Conservation (phyloP, 805 yeast genomes). For the Jamesozyma piceae region DNA sequence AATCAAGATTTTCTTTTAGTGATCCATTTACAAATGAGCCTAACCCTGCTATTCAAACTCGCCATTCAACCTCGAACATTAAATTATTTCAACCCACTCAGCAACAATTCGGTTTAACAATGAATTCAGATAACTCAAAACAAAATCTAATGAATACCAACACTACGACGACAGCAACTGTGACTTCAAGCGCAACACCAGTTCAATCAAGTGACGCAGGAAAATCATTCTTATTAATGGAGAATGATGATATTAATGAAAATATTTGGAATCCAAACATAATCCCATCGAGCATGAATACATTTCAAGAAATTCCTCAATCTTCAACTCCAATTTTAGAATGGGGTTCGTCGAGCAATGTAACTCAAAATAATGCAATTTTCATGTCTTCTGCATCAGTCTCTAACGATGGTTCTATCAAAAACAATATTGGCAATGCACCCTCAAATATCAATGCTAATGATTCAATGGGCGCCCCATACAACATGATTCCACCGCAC, state of each 20-base stretch:
- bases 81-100: conserved; percentile 2
- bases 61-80: not conserved
- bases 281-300: conserved; percentile 19
- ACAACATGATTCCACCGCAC: not conserved
- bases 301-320: conserved; percentile 9
- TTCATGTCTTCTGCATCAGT: not conserved
- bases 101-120: conserved; percentile 6
- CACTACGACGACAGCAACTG: not conserved
- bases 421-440: not conserved
- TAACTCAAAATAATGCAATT: not conserved
- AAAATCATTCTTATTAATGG: conserved; percentile 35
- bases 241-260: conserved; percentile 28
- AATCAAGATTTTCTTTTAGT: conserved; percentile 45
- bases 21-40: conserved; percentile 40
- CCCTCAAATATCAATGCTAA: not conserved
- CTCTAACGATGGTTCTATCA: not conserved
- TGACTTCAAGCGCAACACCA: not conserved
- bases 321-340: conserved; percentile 25
- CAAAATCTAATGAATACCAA: not conserved
- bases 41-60: not conserved
- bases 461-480: not conserved
- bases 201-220: conserved; percentile 28
- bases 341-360: conserved; percentile 16
- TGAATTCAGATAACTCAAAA: not conserved
- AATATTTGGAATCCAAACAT: conserved; percentile 30